These are phyloP conservation scores for Funneliformis mosseae DNA, from an alignment of 192 early-diverging fungal genomes.

Conservation along the genomic window DNA sequence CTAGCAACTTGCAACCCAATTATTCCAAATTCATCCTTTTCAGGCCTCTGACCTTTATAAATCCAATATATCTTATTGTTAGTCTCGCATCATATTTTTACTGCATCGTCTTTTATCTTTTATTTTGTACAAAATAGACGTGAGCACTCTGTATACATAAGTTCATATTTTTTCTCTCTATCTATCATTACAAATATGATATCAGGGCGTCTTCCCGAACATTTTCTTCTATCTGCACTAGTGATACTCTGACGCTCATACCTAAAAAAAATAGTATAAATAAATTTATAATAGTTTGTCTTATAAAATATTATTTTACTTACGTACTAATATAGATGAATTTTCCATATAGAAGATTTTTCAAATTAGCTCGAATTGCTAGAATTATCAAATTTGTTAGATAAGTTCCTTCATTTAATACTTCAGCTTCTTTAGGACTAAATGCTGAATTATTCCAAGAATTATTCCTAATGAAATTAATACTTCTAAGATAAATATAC, in stretches of 20 bases:
- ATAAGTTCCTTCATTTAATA: not conserved
- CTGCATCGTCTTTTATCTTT: not conserved
- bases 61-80: not conserved
- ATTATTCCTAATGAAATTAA: not conserved
- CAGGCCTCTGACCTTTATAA: not conserved
- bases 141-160: slow-evolving; percentile 18
- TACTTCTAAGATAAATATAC: not conserved
- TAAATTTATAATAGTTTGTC: too few species aligned
- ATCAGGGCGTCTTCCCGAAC: too few species aligned
- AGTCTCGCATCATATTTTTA: not conserved
- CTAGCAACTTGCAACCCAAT: slow-evolving; percentile 2
- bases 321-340: not conserved
- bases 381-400: slow-evolving; percentile 11
- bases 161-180: not conserved
- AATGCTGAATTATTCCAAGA: slow-evolving; percentile 15
- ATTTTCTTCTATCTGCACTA: too few species aligned
- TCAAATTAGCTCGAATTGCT: not conserved
- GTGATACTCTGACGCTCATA: too few species aligned
- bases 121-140: not conserved
- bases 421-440: not conserved
- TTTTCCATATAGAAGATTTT: not conserved
- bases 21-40: slow-evolving; percentile 12
- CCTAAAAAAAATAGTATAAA: too few species aligned
- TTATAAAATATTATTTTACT: too few species aligned
- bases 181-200: slow-evolving; percentile 3